Evolutionary conservation across 2,329 filamentous ascomycete species (phyloP), one percentile per base, ranked within the genome.

Genomic region (Penicillium sp.): DNA sequence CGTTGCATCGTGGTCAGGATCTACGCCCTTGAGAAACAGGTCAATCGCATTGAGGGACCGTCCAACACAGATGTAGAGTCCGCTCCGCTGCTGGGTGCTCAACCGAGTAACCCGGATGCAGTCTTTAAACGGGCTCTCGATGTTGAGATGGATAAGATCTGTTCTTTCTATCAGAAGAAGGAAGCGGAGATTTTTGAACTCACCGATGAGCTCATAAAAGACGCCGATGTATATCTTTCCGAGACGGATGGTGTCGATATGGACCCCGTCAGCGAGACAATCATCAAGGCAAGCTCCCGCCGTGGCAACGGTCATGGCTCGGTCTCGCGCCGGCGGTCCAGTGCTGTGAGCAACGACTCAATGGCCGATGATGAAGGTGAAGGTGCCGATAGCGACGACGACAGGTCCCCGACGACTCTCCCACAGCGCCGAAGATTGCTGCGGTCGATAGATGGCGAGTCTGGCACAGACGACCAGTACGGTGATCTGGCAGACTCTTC

Each of bases 81-180:
- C 7, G 88, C 92, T 11, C 92, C 94, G 5, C 83, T 99, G 39
- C 87, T 99, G 57, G 79, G 81, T 56, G 64, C 74, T 50, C 81
- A 82, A 56, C 67, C 76, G 26, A 76, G 80, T 44, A 88, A 95
- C 57, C 88, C 92, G 14, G 92, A 97, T 72, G 82, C 85, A 38
- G 82, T 92, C 57, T 99, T 99, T 72, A 82, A 83, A 62, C 86
- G 86, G 61, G 87, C 92, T 39, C 83, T 99, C 18, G 91, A 95
- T 68, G 83, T 89, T 40, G 94, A 99, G 73, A 79, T 99, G 49
- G 92, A 97, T 69, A 97, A 97, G 80, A 91, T 99, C 59, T 89
- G 85, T 67, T 89, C 88, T 0, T 99, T 99, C 74, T 97, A 94
- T 74, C 83, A 87, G 60, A 77, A 90, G 59, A 99, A 99, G 74